Conservation (phyloP, 164 flowering plant species). For the Houttuynia cordata region DNA sequence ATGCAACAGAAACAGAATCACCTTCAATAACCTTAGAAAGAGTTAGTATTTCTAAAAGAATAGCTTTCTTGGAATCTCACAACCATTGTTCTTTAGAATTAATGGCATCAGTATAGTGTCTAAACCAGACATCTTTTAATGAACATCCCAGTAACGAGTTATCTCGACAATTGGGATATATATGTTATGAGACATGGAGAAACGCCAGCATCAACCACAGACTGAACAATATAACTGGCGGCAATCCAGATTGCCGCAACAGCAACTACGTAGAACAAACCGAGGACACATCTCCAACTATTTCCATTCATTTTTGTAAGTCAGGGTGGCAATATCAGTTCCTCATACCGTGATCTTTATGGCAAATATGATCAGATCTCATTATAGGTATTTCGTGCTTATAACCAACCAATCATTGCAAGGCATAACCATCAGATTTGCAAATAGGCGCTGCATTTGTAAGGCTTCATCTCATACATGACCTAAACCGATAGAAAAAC, state of each 20-base stretch:
- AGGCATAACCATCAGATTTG: too few relatives aligned
- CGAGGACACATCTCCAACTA: slow-evolving; percentile 64
- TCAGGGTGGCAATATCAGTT: too few relatives aligned
- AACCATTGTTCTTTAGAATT: slow-evolving; percentile 12
- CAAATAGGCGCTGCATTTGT: too few relatives aligned
- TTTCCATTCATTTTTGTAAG: background rate
- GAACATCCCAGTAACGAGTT: slow-evolving; percentile 61
- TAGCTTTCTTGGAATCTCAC: slow-evolving; percentile 41
- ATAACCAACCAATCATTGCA: too few relatives aligned
- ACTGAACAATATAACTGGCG: slow-evolving; percentile 84
- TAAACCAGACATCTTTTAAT: slow-evolving; percentile 27
- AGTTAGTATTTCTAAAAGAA: slow-evolving; percentile 40
- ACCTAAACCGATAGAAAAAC: too few relatives aligned
- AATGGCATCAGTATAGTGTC: slow-evolving; percentile 13
- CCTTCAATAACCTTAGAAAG: slow-evolving; percentile 9
- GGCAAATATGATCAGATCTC: too few relatives aligned
- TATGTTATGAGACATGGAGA: slow-evolving; percentile 89
- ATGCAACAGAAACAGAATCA: background rate
- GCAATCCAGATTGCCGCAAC: slow-evolving; percentile 89
- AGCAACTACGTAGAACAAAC: slow-evolving; percentile 53
- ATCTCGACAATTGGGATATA: slow-evolving; percentile 75
- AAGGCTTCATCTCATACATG: too few relatives aligned
- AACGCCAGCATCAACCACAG: slow-evolving; percentile 82
- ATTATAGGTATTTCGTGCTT: too few relatives aligned
- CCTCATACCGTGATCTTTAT: too few relatives aligned